phyloP scores from a whole-genome alignment of 108 stramenopile genomes.

The Pseudonitzschia multiseries region DNA sequence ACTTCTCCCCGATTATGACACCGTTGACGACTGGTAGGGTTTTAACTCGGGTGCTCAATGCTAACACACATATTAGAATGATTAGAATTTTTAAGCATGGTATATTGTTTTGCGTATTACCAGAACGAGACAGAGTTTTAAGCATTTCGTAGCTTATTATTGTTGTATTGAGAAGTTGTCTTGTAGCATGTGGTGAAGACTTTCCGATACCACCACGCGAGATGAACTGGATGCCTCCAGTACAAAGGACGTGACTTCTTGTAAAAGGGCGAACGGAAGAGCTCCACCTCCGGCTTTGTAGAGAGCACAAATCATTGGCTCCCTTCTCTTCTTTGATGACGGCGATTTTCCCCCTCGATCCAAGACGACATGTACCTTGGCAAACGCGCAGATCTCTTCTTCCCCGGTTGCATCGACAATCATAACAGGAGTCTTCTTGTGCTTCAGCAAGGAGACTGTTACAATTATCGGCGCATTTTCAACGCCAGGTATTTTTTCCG shows the following conservation, averaged over 20 bases:
- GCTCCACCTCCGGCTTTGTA: slow-evolving; percentile 45
- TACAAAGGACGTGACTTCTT: slow-evolving; percentile 33
- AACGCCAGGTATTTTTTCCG: slow-evolving; percentile 42
- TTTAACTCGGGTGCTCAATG: no score
- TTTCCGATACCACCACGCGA: slow-evolving; percentile 12
- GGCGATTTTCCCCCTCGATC: slow-evolving; percentile 31
- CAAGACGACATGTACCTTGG: slow-evolving; percentile 59
- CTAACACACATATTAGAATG: neutral
- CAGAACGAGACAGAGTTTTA: neutral
- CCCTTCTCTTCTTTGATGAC: neutral
- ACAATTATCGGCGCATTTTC: slow-evolving; percentile 58
- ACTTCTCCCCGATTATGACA: neutral
- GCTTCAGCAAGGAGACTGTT: slow-evolving; percentile 48
- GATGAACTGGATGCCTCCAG: slow-evolving; percentile 14
- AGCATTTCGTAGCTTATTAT: neutral
- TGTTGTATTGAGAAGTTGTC: slow-evolving; percentile 15
- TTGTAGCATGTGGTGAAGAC: slow-evolving; percentile 16
- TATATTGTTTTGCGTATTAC: neutral
- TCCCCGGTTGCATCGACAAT: slow-evolving; percentile 66
- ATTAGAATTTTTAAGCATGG: slow-evolving; percentile 4
- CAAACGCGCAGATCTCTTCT: slow-evolving; percentile 67
- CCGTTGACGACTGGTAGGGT: neutral
- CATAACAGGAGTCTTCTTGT: slow-evolving; percentile 30
- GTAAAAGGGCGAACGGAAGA: slow-evolving; percentile 35
- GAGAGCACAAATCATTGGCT: slow-evolving; percentile 49